Conservation (phyloP, 169 alveolate species). For the Theileria equi region DNA sequence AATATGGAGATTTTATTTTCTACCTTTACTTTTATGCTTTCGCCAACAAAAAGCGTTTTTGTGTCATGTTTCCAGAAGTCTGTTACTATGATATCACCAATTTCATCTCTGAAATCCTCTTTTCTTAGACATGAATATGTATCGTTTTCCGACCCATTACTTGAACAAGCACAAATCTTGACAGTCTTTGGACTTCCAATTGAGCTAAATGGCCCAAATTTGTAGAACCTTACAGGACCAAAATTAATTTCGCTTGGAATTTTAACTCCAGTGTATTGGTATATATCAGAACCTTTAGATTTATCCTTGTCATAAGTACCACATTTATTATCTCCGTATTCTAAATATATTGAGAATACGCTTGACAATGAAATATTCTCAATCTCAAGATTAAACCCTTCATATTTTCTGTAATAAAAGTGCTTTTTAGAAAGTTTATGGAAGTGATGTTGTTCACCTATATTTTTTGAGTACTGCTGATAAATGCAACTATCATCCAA, state of each 20-base stretch:
- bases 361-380: conserved; percentile 32
- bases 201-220: conserved; percentile 27
- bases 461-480: no score
- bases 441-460: no score
- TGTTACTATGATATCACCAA: conserved; percentile 32
- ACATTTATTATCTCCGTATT: conserved; percentile 1
- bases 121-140: conserved; percentile 5
- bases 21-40: neutral
- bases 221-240: conserved; percentile 6
- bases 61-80: neutral
- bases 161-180: conserved; percentile 39
- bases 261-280: conserved; percentile 6
- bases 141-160: conserved; percentile 4
- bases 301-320: conserved; percentile 1
- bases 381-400: neutral
- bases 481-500: no score
- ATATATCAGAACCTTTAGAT: no score
- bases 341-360: conserved; percentile 24
- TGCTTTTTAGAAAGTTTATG: no score
- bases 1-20: neutral
- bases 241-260: conserved; percentile 15
- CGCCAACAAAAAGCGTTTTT: neutral
- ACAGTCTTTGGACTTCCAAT: neutral
- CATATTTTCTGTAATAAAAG: neutral
- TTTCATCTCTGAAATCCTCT: neutral